Evolutionary conservation across 1,284 basidiomycete genomes (phyloP).

Genomic region (Pseudozyma thailandica): DNA sequence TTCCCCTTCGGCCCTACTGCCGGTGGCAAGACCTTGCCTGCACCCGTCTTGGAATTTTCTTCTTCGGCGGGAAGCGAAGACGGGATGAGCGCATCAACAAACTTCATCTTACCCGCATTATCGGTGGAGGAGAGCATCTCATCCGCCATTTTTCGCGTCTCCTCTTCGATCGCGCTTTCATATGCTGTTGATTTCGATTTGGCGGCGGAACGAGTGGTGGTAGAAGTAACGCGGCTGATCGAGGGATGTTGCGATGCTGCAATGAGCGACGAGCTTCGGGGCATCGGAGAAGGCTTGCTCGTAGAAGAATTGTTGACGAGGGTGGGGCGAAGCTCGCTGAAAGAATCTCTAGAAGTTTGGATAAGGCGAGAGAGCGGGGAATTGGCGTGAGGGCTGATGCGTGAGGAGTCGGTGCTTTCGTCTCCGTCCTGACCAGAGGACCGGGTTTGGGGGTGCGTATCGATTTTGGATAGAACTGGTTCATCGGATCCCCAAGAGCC

Average conservation of each 20-base stretch:
- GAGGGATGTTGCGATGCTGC: slow-evolving; percentile 6
- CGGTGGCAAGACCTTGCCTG: slow-evolving; percentile 11
- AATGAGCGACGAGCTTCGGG: not conserved
- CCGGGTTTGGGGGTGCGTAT: not conserved
- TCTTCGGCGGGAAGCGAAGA: not conserved
- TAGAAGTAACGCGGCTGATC: slow-evolving; percentile 8
- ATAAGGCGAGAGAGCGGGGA: slow-evolving; percentile 37
- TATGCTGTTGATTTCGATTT: not conserved
- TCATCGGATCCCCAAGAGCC: slow-evolving; percentile 30
- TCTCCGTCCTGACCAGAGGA: not conserved
- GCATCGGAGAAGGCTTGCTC: not conserved
- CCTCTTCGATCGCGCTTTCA: too few species aligned
- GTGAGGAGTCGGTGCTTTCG: slow-evolving; percentile 21
- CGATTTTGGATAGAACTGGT: slow-evolving; percentile 13
- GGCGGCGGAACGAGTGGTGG: slow-evolving; percentile 1
- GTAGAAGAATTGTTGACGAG: too few species aligned
- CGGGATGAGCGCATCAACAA: slow-evolving; percentile 21
- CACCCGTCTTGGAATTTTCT: not conserved
- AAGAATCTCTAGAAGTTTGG: slow-evolving; percentile 34
- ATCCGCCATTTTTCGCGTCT: not conserved
- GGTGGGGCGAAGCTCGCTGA: slow-evolving; percentile 17
- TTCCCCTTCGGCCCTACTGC: slow-evolving; percentile 48
- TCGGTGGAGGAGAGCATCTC: slow-evolving; percentile 8
- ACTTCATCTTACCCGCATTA: slow-evolving; percentile 25
- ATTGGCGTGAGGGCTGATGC: slow-evolving; percentile 28